These are phyloP conservation scores for Leucogyrophana mollusca DNA, from an alignment of 768 basidiomycete genomes.

Conservation along the genomic window DNA sequence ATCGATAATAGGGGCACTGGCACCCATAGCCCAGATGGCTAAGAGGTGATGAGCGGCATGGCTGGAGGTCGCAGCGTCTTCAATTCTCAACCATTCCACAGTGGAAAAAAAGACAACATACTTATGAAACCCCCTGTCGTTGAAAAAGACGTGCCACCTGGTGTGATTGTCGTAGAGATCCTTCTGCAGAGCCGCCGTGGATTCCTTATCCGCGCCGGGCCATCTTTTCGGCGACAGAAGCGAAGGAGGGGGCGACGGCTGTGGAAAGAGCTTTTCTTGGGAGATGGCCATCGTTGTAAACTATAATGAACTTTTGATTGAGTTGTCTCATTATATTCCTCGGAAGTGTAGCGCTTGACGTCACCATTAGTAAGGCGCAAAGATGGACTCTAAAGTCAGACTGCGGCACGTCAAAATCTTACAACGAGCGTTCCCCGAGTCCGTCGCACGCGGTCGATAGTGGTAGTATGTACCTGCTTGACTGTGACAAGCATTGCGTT, in stretches of 20 bases:
- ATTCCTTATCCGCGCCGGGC: constrained; percentile 30
- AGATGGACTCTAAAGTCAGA: no score
- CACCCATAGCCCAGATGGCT: constrained; percentile 17
- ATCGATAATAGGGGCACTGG: constrained; percentile 29
- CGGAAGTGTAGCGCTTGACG: no score
- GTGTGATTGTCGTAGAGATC: constrained; percentile 27
- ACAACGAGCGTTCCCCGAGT: no score
- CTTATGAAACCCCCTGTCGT: constrained; percentile 35
- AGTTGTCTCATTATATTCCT: no score
- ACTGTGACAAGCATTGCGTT: no score
- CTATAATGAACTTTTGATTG: no score
- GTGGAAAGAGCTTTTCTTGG: constrained; percentile 5
- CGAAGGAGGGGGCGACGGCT: constrained; percentile 9
- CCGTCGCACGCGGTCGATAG: no score
- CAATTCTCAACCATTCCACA: background rate
- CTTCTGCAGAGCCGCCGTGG: constrained; percentile 13
- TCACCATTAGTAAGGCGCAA: no score
- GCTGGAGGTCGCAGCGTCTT: background rate
- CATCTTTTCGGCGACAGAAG: constrained; percentile 17
- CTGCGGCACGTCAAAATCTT: no score
- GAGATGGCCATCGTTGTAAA: no score
- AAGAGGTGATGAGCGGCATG: constrained; percentile 16
- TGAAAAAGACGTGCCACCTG: constrained; percentile 34
- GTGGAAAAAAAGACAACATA: constrained; percentile 9
- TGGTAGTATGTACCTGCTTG: no score